Percentiles rank a stretch among this genome's conserved stretches.
Evolutionary conservation across 1,284 basidiomycete species (phyloP).

Genomic region (Cystobasidium slooffiae): DNA sequence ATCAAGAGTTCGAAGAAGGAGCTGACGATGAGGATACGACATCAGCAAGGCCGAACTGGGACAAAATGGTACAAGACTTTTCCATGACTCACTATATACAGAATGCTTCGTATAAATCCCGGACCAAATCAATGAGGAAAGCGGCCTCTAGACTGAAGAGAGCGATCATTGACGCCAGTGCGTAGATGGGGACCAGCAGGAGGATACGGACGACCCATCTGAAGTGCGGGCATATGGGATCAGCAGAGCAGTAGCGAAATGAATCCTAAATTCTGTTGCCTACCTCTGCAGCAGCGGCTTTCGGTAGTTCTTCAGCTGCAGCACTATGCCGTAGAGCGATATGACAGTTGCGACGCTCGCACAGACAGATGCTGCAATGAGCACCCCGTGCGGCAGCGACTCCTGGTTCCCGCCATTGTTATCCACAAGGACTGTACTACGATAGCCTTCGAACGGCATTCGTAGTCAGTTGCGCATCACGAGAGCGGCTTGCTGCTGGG

Average conservation of each 20-base stretch:
- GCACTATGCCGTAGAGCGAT: conserved; percentile 78
- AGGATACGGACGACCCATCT: conserved; percentile 95
- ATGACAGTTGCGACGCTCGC: conserved; percentile 68
- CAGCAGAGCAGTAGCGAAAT: not conserved
- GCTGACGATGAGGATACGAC: conserved; percentile 22
- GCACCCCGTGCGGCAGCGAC: conserved; percentile 46
- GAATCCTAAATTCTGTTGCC: too few species aligned
- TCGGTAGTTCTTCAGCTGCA: conserved; percentile 89
- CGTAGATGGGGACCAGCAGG: conserved; percentile 96
- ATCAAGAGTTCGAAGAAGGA: conserved; percentile 58
- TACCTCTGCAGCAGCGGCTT: conserved; percentile 72
- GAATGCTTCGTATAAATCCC: conserved; percentile 91
- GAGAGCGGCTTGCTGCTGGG: not conserved
- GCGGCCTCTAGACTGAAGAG: conserved; percentile 92
- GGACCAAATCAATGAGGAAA: conserved; percentile 91
- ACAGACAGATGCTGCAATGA: conserved; percentile 47
- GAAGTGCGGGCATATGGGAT: conserved; percentile 55
- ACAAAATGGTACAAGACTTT: not conserved
- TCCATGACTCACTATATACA: conserved; percentile 39
- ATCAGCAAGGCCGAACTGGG: not conserved
- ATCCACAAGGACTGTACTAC: not conserved
- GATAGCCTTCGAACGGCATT: conserved; percentile 14
- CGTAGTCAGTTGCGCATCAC: not conserved
- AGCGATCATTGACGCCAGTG: conserved; percentile 86
- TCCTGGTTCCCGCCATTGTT: conserved; percentile 17